Evolutionary conservation across 2,329 filamentous ascomycete genomes (phyloP).

Genomic region (Onygenales sp.): DNA sequence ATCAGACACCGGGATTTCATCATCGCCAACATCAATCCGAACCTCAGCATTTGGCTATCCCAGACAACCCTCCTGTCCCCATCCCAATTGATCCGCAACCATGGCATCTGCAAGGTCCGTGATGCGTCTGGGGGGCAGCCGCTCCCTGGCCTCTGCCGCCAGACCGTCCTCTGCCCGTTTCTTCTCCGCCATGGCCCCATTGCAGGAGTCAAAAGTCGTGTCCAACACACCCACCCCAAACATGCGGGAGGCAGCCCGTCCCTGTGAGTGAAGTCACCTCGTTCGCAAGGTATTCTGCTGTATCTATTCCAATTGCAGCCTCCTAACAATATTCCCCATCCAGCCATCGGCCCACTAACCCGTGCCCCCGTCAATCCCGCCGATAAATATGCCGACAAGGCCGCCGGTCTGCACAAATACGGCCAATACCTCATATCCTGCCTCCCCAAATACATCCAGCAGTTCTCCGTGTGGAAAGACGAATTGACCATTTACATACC

Average conservation of each 20-base stretch:
- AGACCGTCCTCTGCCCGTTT: conserved; percentile 26
- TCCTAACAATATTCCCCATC: conserved; percentile 1
- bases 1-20: background rate
- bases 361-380: conserved; percentile 78
- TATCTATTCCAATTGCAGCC: background rate
- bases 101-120: conserved; percentile 39
- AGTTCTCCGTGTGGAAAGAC: conserved; percentile 99
- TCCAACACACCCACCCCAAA: conserved; percentile 52
- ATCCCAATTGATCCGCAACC: conserved; percentile 23
- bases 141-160: conserved; percentile 27
- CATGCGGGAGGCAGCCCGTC: conserved; percentile 52
- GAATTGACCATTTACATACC: conserved; percentile 91
- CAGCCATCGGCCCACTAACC: conserved; percentile 55
- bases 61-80: background rate
- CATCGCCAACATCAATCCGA: background rate
- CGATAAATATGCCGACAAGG: conserved; percentile 84
- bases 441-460: conserved; percentile 95
- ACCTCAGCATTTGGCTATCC: background rate
- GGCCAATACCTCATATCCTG: conserved; percentile 95
- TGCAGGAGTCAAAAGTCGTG: conserved; percentile 42
- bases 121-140: conserved; percentile 33
- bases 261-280: conserved; percentile 29
- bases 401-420: conserved; percentile 83
- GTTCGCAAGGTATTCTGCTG: conserved; percentile 9
- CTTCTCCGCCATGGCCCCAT: conserved; percentile 25